Evolutionary conservation across 139 green algal genomes (phyloP), one percentile per base, ranked within the genome.

Genomic region (Pleodorina starrii): DNA sequence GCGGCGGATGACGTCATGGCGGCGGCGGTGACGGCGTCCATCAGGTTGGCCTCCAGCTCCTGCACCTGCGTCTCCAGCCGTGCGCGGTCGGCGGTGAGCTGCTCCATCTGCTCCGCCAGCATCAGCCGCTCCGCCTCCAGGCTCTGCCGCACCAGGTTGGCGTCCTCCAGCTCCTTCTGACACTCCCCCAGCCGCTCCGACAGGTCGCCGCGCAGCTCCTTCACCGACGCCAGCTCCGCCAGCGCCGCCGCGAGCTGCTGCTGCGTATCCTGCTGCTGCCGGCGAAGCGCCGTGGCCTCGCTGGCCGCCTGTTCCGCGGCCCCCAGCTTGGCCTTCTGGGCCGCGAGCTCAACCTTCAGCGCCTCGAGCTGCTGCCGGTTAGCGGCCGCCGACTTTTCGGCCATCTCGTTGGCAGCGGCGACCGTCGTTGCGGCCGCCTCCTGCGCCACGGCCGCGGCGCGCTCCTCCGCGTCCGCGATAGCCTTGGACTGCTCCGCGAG

Each of bases 301-400:
- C 16, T 44, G 14, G 40, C 57, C 9, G 25, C 79, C 79, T 57
- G n/a, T 36, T 77, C 57, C 0, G 81, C 60, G 38, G 81, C 59
- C 29, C 32, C 42, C n/a, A 77, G 42, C 29, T 29, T 48, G 42
- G 19, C 40, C 60, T 63, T 9, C 36, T 40, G n/a, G 7, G 25
- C 43, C 6, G 27, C 59, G 11, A 87, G 60, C 42, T 87, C 42
- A 3, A 60, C 43, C 32, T 46, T 32, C 6, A 87, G 81, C 17
- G 43, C 59, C 7, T 87, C 81, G 4, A 87, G 16, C 59, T 87
- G 81, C 59, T 77, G 60, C 29, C 60, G 81, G 60, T 36, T 87
- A 29, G 81, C 60, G 11, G 44, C 44, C 3, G 81, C 60, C 29
- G 81, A 59, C 21, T 77, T 63, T n/a, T 87, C 60, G 14, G 81